Percentiles rank a stretch among this genome's conserved stretches.
These are phyloP conservation scores for sunflower (Helianthus annuus) DNA, from an alignment of 129 eudicot genomes.

Conservation along the genomic window HanXRQr2.0-SUNRISE NC_035434.2:77165841-77166340, in stretches of 20 bases:
- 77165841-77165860: no score
- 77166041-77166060: background rate
- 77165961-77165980: no score
- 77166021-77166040: no score
- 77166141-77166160: conserved; percentile 69
- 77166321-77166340: background rate
- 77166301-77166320: background rate
- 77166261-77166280: conserved; percentile 3
- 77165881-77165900: no score
- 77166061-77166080: conserved; percentile 12
- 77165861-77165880: no score
- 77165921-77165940: no score
- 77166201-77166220: conserved; percentile 60
- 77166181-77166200: conserved; percentile 62
- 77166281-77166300: background rate
- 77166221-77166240: conserved; percentile 70
- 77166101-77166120: conserved; percentile 83
- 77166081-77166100: conserved; percentile 41
- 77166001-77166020: no score
- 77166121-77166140: conserved; percentile 61
- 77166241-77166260: conserved; percentile 56
- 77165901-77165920: no score
- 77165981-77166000: no score
- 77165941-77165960: no score
- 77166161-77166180: conserved; percentile 64